Conservation (phyloP, 352 stramenopile genomes). For the Discostella stelligera region DNA sequence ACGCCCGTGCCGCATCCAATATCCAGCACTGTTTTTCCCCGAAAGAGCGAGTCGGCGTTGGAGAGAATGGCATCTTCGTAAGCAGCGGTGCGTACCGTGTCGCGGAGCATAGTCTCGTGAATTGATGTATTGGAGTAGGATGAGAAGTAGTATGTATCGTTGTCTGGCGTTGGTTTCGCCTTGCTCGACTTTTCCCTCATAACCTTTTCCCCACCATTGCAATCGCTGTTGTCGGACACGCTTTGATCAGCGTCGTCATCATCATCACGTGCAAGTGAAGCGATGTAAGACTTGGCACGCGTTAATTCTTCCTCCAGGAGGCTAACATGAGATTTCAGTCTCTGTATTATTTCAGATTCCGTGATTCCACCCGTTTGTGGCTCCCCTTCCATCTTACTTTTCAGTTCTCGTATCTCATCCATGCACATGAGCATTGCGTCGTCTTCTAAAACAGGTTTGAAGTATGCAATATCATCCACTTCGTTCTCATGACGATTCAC, state of each 20-base stretch:
- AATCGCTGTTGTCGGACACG: conserved; percentile 8
- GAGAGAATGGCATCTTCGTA: conserved; percentile 95
- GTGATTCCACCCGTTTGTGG: conserved; percentile 14
- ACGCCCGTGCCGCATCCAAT: conserved; percentile 94
- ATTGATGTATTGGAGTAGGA: conserved; percentile 96
- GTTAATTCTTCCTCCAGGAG: conserved; percentile 46
- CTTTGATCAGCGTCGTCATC: conserved; percentile 36
- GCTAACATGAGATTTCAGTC: conserved; percentile 28
- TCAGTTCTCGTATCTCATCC: conserved; percentile 55
- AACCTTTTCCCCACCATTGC: conserved; percentile 4
- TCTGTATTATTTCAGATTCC: conserved; percentile 18
- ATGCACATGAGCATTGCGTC: conserved; percentile 50
- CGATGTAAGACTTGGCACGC: conserved; percentile 38
- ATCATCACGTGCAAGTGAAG: conserved; percentile 39
- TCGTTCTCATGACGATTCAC: conserved; percentile 22
- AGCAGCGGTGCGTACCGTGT: conserved; percentile 90
- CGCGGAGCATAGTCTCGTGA: conserved; percentile 95
- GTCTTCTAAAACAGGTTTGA: conserved; percentile 41
- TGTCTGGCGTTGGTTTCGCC: conserved; percentile 43
- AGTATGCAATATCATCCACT: conserved; percentile 43
- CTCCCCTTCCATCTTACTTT: conserved; percentile 26
- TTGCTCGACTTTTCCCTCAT: neutral
- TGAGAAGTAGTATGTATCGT: conserved; percentile 92
- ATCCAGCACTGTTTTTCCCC: conserved; percentile 91
- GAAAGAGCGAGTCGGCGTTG: conserved; percentile 90